Conservation (phyloP, 2,329 filamentous ascomycete species). For the Phialophora expanda region DNA sequence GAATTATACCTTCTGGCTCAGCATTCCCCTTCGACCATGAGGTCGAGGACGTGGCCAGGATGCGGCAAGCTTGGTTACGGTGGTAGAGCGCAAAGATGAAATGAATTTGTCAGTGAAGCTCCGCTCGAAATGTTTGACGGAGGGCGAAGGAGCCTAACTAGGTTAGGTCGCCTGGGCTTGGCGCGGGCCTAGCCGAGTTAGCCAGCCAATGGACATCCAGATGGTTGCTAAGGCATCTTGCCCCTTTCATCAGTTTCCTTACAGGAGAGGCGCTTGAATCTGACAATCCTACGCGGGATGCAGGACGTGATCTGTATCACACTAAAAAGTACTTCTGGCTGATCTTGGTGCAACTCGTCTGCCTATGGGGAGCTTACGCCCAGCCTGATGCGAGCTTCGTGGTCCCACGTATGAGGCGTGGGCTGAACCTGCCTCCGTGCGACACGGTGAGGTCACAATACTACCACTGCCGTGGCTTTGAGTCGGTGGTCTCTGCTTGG, state of each 20-base stretch:
- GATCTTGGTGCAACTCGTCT: background rate
- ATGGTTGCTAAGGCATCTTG: background rate
- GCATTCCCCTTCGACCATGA: background rate
- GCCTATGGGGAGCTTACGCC: conserved; percentile 1
- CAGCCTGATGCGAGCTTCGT: background rate
- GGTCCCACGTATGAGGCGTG: background rate
- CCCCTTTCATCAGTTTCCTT: background rate
- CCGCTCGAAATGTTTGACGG: too few relatives aligned
- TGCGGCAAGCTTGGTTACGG: background rate
- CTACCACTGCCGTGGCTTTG: background rate
- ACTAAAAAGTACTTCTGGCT: background rate
- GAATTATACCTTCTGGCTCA: background rate
- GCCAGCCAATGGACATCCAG: too few relatives aligned
- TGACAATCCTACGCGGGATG: background rate
- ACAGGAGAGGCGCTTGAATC: background rate
- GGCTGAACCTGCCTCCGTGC: background rate
- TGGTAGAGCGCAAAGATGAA: too few relatives aligned
- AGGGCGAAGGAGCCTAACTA: too few relatives aligned
- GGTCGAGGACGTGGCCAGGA: background rate
- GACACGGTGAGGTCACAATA: background rate
- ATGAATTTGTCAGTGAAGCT: too few relatives aligned
- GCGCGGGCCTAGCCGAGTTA: too few relatives aligned
- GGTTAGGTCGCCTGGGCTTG: too few relatives aligned
- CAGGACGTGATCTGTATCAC: background rate
- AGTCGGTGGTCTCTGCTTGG: background rate